Percentiles rank a stretch among this genome's conserved stretches.
phyloP scores from a whole-genome alignment of 176 grass and related monocot genomes.

The Zoysia japonica region DNA sequence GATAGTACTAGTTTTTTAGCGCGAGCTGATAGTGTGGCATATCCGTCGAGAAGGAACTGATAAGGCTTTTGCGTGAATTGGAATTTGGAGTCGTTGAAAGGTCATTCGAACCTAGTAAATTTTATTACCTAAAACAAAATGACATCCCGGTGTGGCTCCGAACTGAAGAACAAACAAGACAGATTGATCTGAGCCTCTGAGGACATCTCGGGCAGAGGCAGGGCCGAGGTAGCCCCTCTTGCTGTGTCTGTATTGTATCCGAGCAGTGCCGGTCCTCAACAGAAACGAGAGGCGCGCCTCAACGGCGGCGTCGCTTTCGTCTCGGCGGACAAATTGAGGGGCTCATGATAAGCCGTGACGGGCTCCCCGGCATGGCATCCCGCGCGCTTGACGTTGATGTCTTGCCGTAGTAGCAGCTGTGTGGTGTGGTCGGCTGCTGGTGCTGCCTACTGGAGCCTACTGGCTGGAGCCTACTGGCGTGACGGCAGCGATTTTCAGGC shows the following conservation, averaged over 20 bases:
- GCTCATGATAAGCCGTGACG: neutral
- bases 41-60: neutral
- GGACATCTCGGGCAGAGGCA: neutral
- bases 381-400: neutral
- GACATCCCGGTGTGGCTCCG: neutral
- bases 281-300: neutral
- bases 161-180: neutral
- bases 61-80: neutral
- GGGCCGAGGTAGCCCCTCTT: neutral
- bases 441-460: constrained; percentile 7
- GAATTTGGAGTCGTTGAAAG: constrained; percentile 5
- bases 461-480: constrained; percentile 9
- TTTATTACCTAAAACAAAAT: neutral
- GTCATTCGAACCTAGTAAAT: neutral
- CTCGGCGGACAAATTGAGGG: neutral
- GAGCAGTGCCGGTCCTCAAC: neutral
- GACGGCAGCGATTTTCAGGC: neutral
- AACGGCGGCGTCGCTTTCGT: constrained; percentile 19
- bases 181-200: neutral
- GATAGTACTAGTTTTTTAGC: neutral
- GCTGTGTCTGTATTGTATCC: neutral
- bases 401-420: neutral
- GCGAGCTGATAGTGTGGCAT: neutral
- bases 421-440: neutral
- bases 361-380: neutral